Evolutionary conservation across 129 eudicot genomes (phyloP).

Genomic region (Flaveria bidentis): DNA sequence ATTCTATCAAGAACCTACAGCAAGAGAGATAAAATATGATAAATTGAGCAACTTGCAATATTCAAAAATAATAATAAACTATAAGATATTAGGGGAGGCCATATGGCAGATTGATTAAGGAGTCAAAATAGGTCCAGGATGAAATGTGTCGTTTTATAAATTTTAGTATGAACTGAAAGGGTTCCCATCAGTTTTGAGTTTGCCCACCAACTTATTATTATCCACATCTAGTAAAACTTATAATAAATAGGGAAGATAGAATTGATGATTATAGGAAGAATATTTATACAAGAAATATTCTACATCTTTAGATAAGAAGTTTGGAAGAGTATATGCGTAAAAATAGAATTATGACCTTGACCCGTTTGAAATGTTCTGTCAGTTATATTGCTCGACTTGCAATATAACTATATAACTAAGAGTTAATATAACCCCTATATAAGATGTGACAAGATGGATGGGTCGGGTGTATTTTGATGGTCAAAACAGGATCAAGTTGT

Average conservation of each 20-base stretch:
- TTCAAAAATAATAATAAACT: neutral
- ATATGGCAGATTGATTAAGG: neutral
- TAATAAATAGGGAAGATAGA: neutral
- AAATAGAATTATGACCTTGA: too few species aligned
- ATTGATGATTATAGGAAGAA: neutral
- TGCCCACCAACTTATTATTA: neutral
- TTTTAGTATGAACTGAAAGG: neutral
- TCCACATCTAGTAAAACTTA: neutral
- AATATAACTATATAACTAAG: too few species aligned
- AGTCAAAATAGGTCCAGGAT: neutral
- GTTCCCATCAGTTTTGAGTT: neutral
- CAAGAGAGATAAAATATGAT: constrained; percentile 2
- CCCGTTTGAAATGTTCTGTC: too few species aligned
- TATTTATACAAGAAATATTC: neutral
- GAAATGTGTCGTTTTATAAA: neutral
- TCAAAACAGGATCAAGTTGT: neutral
- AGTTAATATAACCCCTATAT: too few species aligned
- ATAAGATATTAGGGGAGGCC: neutral
- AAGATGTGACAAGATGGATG: too few species aligned
- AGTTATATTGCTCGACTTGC: too few species aligned
- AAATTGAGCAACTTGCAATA: constrained; percentile 2
- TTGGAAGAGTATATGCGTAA: neutral
- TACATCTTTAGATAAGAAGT: neutral
- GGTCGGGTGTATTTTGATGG: neutral
- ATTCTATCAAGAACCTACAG: constrained; percentile 96